Conservation (phyloP, 1,284 basidiomycete genomes). For the Austroboletus novae-zelandiae region DNA sequence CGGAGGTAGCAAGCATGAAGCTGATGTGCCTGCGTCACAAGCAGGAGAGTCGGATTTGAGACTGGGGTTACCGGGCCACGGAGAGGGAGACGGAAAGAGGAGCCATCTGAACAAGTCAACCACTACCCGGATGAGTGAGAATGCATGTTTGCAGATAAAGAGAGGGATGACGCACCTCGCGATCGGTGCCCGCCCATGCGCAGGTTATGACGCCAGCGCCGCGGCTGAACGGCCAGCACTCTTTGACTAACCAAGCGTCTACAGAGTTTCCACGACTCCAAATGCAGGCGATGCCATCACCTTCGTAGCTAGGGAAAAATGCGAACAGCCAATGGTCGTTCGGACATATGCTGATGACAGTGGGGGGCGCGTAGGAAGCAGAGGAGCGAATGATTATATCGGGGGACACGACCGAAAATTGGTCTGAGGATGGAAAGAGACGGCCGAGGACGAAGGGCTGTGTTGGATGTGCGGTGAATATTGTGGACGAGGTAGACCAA, state of each 20-base stretch:
- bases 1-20: conserved; percentile 50
- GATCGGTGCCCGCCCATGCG: conserved; percentile 56
- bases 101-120: conserved; percentile 40
- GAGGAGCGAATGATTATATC: conserved; percentile 44
- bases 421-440: conserved; percentile 65
- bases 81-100: conserved; percentile 46
- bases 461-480: conserved; percentile 63
- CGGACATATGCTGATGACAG: conserved; percentile 56
- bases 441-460: conserved; percentile 59
- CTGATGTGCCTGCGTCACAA: conserved; percentile 57
- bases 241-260: conserved; percentile 60
- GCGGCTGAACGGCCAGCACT: conserved; percentile 52
- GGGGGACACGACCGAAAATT: conserved; percentile 58
- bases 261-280: conserved; percentile 58
- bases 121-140: conserved; percentile 39
- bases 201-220: conserved; percentile 59
- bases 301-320: conserved; percentile 60
- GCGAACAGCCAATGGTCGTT: conserved; percentile 67
- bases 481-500: conserved; percentile 66
- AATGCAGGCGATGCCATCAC: conserved; percentile 59
- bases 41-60: conserved; percentile 48
- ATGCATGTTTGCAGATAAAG: background rate
- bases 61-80: conserved; percentile 52
- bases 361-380: conserved; percentile 56
- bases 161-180: conserved; percentile 47